Conservation (phyloP, 1,284 basidiomycete genomes). For the Hymenochaete sp. region DNA sequence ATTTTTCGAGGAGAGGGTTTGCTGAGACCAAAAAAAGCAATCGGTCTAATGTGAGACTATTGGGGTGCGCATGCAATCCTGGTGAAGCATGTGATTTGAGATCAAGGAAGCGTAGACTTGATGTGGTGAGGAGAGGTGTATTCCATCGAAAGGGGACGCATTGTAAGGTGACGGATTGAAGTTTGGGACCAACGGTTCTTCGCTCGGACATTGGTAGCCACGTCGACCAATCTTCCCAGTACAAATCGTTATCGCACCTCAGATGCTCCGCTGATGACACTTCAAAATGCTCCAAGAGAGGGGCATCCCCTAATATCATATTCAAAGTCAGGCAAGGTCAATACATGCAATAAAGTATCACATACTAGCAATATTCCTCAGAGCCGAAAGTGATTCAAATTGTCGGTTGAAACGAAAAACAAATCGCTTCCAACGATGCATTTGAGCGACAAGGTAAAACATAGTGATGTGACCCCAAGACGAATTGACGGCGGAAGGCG, state of each 20-base stretch:
- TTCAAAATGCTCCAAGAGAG: conserved; percentile 64
- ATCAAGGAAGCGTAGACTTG: conserved; percentile 28
- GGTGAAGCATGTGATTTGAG: conserved; percentile 36
- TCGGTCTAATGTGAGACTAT: conserved; percentile 52
- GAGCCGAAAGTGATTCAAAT: conserved; percentile 58
- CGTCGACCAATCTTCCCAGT: conserved; percentile 54
- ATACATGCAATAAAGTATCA: conserved; percentile 14
- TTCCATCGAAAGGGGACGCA: conserved; percentile 69
- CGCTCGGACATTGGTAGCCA: conserved; percentile 50
- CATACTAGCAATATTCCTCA: conserved; percentile 60
- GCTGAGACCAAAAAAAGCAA: conserved; percentile 50
- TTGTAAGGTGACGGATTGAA: conserved; percentile 51
- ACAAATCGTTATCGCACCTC: conserved; percentile 21
- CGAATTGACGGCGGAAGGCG: conserved; percentile 33
- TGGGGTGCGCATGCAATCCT: conserved; percentile 24
- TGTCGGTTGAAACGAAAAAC: conserved; percentile 68
- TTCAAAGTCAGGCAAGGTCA: conserved; percentile 8
- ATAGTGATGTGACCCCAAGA: conserved; percentile 74
- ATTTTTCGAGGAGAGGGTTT: conserved; percentile 45
- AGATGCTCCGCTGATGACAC: conserved; percentile 59
- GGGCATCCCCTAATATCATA: conserved; percentile 47
- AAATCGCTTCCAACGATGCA: conserved; percentile 72
- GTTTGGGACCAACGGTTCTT: conserved; percentile 30
- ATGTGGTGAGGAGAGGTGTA: conserved; percentile 26
- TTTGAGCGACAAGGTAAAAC: conserved; percentile 66